Percentiles rank a stretch among this genome's conserved stretches.
Evolutionary conservation across 2,329 filamentous ascomycete genomes (phyloP).

Genomic region (Keithomyces neogunnii): DNA sequence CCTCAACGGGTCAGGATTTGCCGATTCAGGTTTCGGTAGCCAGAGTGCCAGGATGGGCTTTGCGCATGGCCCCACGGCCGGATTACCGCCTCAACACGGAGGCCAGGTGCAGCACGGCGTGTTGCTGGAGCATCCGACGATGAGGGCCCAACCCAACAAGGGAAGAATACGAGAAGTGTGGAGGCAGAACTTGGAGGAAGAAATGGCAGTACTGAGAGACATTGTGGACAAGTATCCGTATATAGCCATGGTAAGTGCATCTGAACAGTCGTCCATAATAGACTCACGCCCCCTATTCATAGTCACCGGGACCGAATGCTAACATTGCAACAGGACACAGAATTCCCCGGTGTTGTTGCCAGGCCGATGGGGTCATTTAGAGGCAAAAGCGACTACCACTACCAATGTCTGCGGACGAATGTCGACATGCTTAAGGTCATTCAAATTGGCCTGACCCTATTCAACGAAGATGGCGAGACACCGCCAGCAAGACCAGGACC

Average conservation of each 20-base stretch:
- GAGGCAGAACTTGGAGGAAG: conserved; percentile 83
- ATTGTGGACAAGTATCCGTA: conserved; percentile 88
- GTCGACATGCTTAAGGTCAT: conserved; percentile 97
- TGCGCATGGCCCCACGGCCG: conserved; percentile 53
- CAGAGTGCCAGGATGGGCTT: conserved; percentile 87
- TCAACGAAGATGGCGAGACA: conserved; percentile 82
- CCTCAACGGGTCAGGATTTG: conserved; percentile 49
- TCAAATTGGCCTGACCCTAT: conserved; percentile 89
- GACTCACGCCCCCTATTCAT: not conserved
- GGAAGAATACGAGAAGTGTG: conserved; percentile 92
- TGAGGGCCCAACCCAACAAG: conserved; percentile 53
- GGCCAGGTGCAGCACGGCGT: conserved; percentile 31
- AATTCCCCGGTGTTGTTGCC: conserved; percentile 96
- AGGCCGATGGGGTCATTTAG: conserved; percentile 91
- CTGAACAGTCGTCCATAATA: not conserved
- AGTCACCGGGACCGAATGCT: not conserved
- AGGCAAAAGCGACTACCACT: conserved; percentile 96
- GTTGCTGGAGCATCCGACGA: conserved; percentile 33
- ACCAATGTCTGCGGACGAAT: conserved; percentile 94
- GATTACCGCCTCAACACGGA: conserved; percentile 48
- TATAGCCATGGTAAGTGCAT: conserved; percentile 79
- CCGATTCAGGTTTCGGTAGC: conserved; percentile 68
- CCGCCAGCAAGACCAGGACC: conserved; percentile 60
- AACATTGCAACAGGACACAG: conserved; percentile 65
- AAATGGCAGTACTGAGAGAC: conserved; percentile 77